phyloP scores from a whole-genome alignment of 2,329 filamentous ascomycete species.

The Fusarium palustre region DNA sequence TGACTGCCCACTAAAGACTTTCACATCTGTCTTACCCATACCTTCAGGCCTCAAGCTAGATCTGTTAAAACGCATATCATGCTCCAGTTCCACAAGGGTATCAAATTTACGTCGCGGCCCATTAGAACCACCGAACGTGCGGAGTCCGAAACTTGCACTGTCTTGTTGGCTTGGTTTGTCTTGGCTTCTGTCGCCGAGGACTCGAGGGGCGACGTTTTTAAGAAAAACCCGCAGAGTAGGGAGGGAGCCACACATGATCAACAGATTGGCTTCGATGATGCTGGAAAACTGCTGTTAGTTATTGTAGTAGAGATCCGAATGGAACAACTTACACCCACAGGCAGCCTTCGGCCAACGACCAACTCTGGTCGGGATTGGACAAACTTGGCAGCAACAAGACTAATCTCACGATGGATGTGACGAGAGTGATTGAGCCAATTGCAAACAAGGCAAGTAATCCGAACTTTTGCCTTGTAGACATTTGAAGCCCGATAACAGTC shows the following conservation, averaged over 20 bases:
- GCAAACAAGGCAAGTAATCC: constrained; percentile 7
- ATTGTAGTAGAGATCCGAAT: accelerated
- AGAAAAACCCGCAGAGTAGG: constrained; percentile 15
- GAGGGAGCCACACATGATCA: constrained; percentile 18
- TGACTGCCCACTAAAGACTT: not conserved
- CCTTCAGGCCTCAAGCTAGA: not conserved
- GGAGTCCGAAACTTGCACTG: constrained; percentile 4
- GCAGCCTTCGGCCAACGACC: constrained; percentile 16
- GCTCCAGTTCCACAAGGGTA: constrained; percentile 15
- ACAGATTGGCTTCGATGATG: constrained; percentile 12
- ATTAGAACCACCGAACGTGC: constrained; percentile 13
- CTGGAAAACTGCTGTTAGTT: not conserved
- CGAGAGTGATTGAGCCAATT: constrained; percentile 10
- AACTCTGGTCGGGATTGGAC: constrained; percentile 11
- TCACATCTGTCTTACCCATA: not conserved
- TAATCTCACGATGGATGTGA: constrained; percentile 14
- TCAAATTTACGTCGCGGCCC: constrained; percentile 13
- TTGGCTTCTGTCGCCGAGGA: constrained; percentile 13
- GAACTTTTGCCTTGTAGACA: constrained; percentile 9
- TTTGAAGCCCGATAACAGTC: not conserved
- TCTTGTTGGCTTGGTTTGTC: not conserved
- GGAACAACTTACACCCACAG: constrained; percentile 13
- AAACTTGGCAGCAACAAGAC: constrained; percentile 7
- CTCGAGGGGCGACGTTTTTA: constrained; percentile 11
- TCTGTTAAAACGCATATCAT: constrained; percentile 12